Evolutionary conservation across 805 yeast genomes (phyloP).

Genomic region (Candida odintsovae): DNA sequence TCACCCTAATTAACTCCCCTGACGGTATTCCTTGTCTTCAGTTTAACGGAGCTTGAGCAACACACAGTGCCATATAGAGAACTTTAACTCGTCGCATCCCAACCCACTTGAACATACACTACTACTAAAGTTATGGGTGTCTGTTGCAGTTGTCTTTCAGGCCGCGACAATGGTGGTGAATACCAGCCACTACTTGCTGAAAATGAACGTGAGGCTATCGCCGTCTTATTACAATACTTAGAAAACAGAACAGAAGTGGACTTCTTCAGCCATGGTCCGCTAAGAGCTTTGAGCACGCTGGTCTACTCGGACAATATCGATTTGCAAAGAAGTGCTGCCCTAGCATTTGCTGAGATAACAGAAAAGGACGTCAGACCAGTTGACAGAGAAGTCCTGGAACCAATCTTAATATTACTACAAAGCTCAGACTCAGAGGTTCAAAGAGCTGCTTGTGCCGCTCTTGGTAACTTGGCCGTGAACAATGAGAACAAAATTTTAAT

Average conservation of each 20-base stretch:
- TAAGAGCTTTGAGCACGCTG: constrained; percentile 83
- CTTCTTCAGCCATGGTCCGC: constrained; percentile 78
- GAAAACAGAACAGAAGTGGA: constrained; percentile 87
- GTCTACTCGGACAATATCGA: constrained; percentile 95
- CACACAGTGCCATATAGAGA: neutral
- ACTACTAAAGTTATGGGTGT: constrained; percentile 12
- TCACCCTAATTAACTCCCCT: neutral
- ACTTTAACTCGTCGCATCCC: neutral
- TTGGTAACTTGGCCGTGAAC: constrained; percentile 97
- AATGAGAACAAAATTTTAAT: constrained; percentile 89
- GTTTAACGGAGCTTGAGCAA: neutral
- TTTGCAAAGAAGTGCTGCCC: constrained; percentile 92
- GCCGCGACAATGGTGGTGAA: constrained; percentile 19
- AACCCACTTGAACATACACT: neutral
- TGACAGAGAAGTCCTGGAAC: constrained; percentile 86
- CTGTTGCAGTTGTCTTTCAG: constrained; percentile 18
- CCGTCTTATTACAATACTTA: constrained; percentile 79
- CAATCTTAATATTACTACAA: constrained; percentile 82
- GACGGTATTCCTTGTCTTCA: neutral
- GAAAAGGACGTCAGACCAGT: constrained; percentile 94
- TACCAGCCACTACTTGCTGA: constrained; percentile 86
- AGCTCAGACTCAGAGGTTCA: constrained; percentile 91
- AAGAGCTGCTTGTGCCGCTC: constrained; percentile 97
- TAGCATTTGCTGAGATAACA: constrained; percentile 97
- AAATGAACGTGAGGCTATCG: constrained; percentile 94